Conservation (phyloP, 306 rosid genomes). For the Hylodesmum podocarpum region DNA sequence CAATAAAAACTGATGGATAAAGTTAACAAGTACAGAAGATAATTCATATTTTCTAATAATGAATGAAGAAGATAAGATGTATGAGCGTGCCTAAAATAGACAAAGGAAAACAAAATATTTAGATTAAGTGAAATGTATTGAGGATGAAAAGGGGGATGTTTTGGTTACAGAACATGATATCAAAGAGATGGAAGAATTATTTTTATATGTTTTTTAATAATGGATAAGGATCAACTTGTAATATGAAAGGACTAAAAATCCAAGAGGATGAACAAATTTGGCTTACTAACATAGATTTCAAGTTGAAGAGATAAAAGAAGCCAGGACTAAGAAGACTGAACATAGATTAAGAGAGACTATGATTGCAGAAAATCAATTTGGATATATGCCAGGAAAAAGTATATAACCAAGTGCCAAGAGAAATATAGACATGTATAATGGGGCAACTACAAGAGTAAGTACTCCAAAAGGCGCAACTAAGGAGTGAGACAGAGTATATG, state of each 20-base stretch:
- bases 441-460: too few relatives aligned
- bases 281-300: neutral
- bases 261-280: neutral
- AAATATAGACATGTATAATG: neutral
- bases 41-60: neutral
- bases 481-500: neutral
- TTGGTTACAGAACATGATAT: neutral
- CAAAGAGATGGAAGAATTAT: neutral
- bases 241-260: neutral
- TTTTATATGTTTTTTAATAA: neutral
- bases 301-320: neutral
- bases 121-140: neutral
- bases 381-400: too few relatives aligned
- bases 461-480: too few relatives aligned
- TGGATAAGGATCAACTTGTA: neutral
- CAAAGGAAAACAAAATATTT: neutral
- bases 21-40: neutral
- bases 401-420: neutral
- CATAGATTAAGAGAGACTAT: too few relatives aligned
- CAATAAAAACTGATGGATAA: neutral
- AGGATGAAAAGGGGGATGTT: neutral
- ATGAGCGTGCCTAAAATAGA: neutral
- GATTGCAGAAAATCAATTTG: too few relatives aligned
- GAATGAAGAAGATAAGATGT: neutral
- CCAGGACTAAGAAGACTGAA: neutral